Evolutionary conservation across 2,329 filamentous ascomycete genomes (phyloP), one percentile per base, ranked within the genome.

Genomic region (Leptographium radiaticola): DNA sequence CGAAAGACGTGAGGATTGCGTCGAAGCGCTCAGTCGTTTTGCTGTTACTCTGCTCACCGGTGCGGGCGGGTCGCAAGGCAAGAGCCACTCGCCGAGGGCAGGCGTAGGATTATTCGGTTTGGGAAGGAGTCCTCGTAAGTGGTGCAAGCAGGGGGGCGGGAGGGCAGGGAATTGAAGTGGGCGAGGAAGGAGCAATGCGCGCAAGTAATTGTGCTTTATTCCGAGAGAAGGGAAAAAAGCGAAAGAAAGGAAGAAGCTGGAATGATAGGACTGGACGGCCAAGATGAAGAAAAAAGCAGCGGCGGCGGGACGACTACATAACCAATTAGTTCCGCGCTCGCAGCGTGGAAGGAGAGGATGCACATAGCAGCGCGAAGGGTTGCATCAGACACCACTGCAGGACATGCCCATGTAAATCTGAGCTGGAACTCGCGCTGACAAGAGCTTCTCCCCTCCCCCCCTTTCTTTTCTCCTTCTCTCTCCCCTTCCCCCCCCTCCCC

Each of bases 11-110:
- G 15, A 20, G 20, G 45, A 34, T 33, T n/a, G 45, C 8, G 45
- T 34, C 30, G 34, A 36, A n/a, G 20, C 12, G 43, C 11, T 45
- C 18, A 6, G 30, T 18, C 18, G 30, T n/a, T 15, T 36, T 34
- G 31, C n/a, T 36, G 45, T 30, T 33, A 18, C 15, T 12, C 30
- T 36, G 47, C 51, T 56, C 54, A 56, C 54, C 54, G 54, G 54
- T 56, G 43, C 33, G 40, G 43, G 54, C 48, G 43, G 54, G 43
- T 48, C 34, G n/a, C 31, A 31, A 20, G 42, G 42, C 18, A 34
- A 48, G 46, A 48, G 54, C 54, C 54, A 56, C 54, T 53, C 48
- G 54, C 47, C 53, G 51, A 56, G 18, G 42, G 11, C 18, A 53
- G 49, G n/a, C 30, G 39, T 40, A 45, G 40, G 39, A 43, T 39